Evolutionary conservation across 345 rosid genomes (phyloP).

Genomic region (Syzygium oleosum): DNA sequence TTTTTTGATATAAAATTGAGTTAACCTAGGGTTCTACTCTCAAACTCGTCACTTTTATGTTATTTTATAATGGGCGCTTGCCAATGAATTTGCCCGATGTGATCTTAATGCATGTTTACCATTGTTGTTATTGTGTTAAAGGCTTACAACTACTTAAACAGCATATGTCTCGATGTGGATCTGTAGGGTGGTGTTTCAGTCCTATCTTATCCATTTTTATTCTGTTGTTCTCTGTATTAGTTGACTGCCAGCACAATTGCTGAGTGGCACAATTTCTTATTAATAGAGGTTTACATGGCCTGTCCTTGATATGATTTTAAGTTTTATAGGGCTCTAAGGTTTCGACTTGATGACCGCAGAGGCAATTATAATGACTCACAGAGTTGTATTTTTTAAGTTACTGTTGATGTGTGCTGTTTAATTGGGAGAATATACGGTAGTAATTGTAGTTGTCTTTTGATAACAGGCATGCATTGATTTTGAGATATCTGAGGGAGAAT

Average conservation of each 20-base stretch:
- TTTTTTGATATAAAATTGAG: no score
- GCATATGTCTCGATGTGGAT: background rate
- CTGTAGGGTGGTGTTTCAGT: background rate
- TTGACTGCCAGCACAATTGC: background rate
- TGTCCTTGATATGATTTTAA: background rate
- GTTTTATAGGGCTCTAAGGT: background rate
- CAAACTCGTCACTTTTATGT: background rate
- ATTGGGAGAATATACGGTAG: background rate
- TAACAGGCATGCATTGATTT: slow-evolving; percentile 86
- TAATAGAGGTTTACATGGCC: background rate
- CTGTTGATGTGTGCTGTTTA: background rate
- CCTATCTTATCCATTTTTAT: background rate
- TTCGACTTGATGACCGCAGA: background rate
- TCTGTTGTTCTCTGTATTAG: background rate
- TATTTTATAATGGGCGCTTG: background rate
- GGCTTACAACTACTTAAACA: background rate
- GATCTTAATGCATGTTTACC: background rate
- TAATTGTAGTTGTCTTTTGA: slow-evolving; percentile 2
- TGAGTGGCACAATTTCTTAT: background rate
- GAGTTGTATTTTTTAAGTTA: background rate
- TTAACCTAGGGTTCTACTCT: background rate
- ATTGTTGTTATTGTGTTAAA: background rate
- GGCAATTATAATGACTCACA: background rate
- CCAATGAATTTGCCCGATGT: background rate
- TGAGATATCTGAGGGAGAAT: slow-evolving; percentile 79